phyloP scores from a whole-genome alignment of 768 basidiomycete genomes.

The Ephemerocybe angulata region DNA sequence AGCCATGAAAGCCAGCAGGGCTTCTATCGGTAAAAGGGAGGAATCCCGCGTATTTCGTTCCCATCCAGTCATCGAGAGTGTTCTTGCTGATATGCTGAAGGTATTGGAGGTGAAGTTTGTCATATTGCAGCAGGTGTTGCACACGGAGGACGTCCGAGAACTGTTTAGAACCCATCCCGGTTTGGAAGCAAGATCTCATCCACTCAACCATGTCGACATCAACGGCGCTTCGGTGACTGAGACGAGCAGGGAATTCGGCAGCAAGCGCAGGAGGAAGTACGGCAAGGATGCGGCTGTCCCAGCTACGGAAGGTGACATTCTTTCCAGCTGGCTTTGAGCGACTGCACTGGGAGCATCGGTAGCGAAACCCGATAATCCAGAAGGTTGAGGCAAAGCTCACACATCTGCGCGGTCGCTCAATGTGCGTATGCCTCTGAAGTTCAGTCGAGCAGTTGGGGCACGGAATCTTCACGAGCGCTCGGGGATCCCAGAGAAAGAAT shows the following conservation, averaged over 20 bases:
- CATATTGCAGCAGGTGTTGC: slow-evolving; percentile 17
- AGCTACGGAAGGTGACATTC: slow-evolving; percentile 23
- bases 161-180: slow-evolving; percentile 25
- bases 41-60: not conserved
- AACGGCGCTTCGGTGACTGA: slow-evolving; percentile 22
- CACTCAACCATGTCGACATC: too few species aligned
- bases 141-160: slow-evolving; percentile 22
- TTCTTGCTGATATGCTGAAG: not conserved
- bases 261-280: slow-evolving; percentile 18
- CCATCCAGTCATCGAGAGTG: not conserved
- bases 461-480: slow-evolving; percentile 2
- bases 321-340: slow-evolving; percentile 8
- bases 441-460: slow-evolving; percentile 6
- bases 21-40: slow-evolving; percentile 12
- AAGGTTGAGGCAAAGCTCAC: slow-evolving; percentile 16
- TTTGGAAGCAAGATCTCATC: slow-evolving; percentile 21
- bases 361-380: slow-evolving; percentile 23
- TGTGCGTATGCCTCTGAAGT: slow-evolving; percentile 6
- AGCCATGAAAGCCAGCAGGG: slow-evolving; percentile 10
- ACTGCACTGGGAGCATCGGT: slow-evolving; percentile 17
- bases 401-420: slow-evolving; percentile 10
- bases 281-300: slow-evolving; percentile 20
- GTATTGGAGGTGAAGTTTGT: slow-evolving; percentile 20
- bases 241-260: slow-evolving; percentile 20
- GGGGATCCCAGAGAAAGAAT: slow-evolving; percentile 13